These are phyloP conservation scores for Colletotrichum sp. DNA, from an alignment of 2,329 filamentous ascomycete species.

Conservation along the genomic window DNA sequence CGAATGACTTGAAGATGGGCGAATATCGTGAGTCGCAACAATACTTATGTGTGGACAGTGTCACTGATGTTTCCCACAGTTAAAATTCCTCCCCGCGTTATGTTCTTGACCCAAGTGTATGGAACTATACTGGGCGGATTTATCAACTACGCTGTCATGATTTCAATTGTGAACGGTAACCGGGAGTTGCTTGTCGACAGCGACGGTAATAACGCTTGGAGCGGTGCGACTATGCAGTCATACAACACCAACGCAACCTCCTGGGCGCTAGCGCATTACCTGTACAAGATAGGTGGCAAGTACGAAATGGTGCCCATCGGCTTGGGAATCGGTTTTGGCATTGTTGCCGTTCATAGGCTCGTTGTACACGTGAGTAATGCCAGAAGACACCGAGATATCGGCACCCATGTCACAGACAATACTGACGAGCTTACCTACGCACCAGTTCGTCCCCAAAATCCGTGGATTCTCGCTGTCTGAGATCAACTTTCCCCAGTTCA, in stretches of 20 bases:
- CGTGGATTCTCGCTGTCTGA: slow-evolving; percentile 42
- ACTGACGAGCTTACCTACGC: neutral
- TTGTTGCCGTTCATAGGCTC: slow-evolving; percentile 49
- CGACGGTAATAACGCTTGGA: slow-evolving; percentile 57
- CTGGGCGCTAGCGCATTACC: slow-evolving; percentile 57
- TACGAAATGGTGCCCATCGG: slow-evolving; percentile 57
- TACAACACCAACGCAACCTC: slow-evolving; percentile 52
- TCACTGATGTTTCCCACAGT: slow-evolving; percentile 35
- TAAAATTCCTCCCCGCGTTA: slow-evolving; percentile 59
- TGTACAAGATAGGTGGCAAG: slow-evolving; percentile 49
- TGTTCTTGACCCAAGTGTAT: slow-evolving; percentile 62
- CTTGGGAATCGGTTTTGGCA: slow-evolving; percentile 48
- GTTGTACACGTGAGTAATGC: slow-evolving; percentile 39
- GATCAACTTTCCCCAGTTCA: slow-evolving; percentile 58
- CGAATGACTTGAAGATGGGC: slow-evolving; percentile 61
- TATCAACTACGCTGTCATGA: slow-evolving; percentile 62
- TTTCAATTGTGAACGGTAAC: slow-evolving; percentile 53
- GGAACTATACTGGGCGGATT: slow-evolving; percentile 59
- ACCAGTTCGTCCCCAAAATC: slow-evolving; percentile 52
- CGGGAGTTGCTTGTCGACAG: slow-evolving; percentile 48
- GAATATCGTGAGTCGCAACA: slow-evolving; percentile 53
- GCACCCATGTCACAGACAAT: neutral
- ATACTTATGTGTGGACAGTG: neutral
- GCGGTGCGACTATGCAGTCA: slow-evolving; percentile 54
- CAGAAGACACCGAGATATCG: neutral